Percentiles rank a stretch among this genome's conserved stretches.
Conservation (phyloP, 805 yeast species). For the Naumovozyma baii region DNA sequence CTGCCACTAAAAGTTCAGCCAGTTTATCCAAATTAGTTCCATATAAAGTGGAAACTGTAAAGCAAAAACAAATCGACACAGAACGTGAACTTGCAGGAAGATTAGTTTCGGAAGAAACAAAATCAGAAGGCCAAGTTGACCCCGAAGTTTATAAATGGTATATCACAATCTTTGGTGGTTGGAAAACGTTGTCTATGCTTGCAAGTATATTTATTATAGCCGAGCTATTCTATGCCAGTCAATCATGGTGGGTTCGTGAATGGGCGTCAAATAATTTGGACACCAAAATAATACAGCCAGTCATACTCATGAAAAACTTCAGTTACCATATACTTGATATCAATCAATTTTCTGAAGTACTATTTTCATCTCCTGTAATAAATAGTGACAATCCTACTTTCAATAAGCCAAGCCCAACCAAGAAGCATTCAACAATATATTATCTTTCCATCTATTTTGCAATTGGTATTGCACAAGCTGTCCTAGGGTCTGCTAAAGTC, state of each 20-base stretch:
- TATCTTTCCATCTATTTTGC: constrained; percentile 54
- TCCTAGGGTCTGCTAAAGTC: constrained; percentile 47
- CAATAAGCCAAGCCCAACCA: constrained; percentile 8
- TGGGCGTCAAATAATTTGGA: constrained; percentile 48
- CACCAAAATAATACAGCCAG: too few species aligned
- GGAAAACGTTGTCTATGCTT: constrained; percentile 41
- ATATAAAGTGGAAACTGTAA: constrained; percentile 52
- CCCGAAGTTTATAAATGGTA: constrained; percentile 60
- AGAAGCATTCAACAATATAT: constrained; percentile 34
- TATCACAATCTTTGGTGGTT: constrained; percentile 58
- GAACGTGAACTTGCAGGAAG: constrained; percentile 36
- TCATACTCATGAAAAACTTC: too few species aligned
- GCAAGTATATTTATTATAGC: constrained; percentile 41
- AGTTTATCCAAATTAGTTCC: constrained; percentile 32
- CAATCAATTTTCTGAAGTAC: neutral
- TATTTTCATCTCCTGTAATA: neutral
- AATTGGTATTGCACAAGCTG: constrained; percentile 53
- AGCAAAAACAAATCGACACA: constrained; percentile 39
- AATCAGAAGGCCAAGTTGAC: constrained; percentile 78
- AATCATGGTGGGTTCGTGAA: constrained; percentile 80
- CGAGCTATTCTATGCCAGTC: constrained; percentile 53
- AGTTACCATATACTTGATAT: too few species aligned
- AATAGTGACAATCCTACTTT: constrained; percentile 5
- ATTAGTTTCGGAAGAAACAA: constrained; percentile 70
- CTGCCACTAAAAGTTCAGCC: constrained; percentile 13